Evolutionary conservation across 2,329 filamentous ascomycete species (phyloP).

Genomic region (Cyphellophora attinorum): DNA sequence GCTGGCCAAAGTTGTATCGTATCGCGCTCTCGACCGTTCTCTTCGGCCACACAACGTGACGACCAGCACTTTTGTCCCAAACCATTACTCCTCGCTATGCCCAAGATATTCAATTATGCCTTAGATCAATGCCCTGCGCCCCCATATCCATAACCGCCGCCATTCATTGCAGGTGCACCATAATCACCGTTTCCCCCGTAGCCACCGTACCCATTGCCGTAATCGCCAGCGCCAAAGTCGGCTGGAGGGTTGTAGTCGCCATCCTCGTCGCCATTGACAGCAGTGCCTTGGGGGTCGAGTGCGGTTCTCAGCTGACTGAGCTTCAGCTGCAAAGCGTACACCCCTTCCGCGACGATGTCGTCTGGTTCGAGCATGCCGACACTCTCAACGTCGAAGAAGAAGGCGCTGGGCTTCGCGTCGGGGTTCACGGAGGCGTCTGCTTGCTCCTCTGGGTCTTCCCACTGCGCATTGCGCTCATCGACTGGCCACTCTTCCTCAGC

Average conservation of each 20-base stretch:
- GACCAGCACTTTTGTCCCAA: no score
- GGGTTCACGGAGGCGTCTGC: conserved; percentile 87
- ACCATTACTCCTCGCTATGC: no score
- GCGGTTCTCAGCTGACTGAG: conserved; percentile 69
- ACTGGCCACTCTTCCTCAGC: conserved; percentile 70
- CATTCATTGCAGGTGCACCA: conserved; percentile 54
- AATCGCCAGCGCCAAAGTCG: conserved; percentile 35
- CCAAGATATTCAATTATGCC: no score
- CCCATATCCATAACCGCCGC: conserved; percentile 29
- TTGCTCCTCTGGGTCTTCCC: conserved; percentile 71
- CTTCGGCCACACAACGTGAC: no score
- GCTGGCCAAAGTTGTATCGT: no score
- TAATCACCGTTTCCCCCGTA: conserved; percentile 55
- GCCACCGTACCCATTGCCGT: conserved; percentile 48
- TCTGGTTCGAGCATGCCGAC: conserved; percentile 84
- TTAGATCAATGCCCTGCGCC: no score
- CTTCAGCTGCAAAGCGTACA: conserved; percentile 82
- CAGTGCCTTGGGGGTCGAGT: conserved; percentile 20
- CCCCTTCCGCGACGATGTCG: conserved; percentile 77
- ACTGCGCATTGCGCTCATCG: conserved; percentile 44
- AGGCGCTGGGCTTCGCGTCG: conserved; percentile 70
- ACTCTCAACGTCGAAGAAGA: conserved; percentile 91
- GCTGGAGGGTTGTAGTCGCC: conserved; percentile 23
- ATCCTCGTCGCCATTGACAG: conserved; percentile 28
- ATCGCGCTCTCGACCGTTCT: no score